Percentiles rank a stretch among this genome's conserved stretches.
phyloP scores from a whole-genome alignment of 192 early-diverging fungal genomes.

The Irineochytrium annulatum region DNA sequence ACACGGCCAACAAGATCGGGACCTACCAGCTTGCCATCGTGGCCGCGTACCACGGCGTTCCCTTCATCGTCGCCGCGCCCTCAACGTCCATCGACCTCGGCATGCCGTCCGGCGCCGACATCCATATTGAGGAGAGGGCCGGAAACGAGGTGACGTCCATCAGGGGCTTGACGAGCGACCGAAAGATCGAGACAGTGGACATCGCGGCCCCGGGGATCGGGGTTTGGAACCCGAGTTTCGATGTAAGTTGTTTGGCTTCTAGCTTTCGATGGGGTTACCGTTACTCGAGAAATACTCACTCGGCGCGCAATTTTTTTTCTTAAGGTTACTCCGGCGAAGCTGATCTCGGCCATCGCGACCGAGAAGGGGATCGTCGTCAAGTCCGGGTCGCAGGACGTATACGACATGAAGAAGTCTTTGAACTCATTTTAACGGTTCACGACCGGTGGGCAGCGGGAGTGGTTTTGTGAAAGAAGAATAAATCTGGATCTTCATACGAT shows the following conservation, averaged over 20 bases:
- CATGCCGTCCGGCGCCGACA: slow-evolving; percentile 62
- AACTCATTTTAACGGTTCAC: too few species aligned
- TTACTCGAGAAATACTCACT: slow-evolving; percentile 15
- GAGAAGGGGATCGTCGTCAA: slow-evolving; percentile 77
- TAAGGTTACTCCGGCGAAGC: slow-evolving; percentile 73
- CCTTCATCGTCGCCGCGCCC: slow-evolving; percentile 97
- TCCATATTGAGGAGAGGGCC: slow-evolving; percentile 81
- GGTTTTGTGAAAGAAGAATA: too few species aligned
- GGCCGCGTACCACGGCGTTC: slow-evolving; percentile 75
- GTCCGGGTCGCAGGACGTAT: slow-evolving; percentile 26
- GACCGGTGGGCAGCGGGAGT: too few species aligned
- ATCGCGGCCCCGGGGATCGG: slow-evolving; percentile 78
- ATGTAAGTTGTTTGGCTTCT: slow-evolving; percentile 35
- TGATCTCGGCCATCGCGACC: slow-evolving; percentile 90
- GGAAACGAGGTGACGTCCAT: slow-evolving; percentile 69
- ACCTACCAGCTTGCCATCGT: slow-evolving; percentile 96
- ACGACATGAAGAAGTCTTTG: slow-evolving; percentile 35
- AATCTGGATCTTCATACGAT: too few species aligned
- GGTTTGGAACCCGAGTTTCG: slow-evolving; percentile 98
- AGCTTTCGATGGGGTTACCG: not conserved
- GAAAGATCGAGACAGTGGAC: slow-evolving; percentile 56
- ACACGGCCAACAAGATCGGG: slow-evolving; percentile 98
- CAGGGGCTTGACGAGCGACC: slow-evolving; percentile 35
- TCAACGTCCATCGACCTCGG: slow-evolving; percentile 84
- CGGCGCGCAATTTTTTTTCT: too few species aligned